These are phyloP conservation scores for Gastrodia elata DNA, from an alignment of 106 monocot species.

Conservation along the genomic window DNA sequence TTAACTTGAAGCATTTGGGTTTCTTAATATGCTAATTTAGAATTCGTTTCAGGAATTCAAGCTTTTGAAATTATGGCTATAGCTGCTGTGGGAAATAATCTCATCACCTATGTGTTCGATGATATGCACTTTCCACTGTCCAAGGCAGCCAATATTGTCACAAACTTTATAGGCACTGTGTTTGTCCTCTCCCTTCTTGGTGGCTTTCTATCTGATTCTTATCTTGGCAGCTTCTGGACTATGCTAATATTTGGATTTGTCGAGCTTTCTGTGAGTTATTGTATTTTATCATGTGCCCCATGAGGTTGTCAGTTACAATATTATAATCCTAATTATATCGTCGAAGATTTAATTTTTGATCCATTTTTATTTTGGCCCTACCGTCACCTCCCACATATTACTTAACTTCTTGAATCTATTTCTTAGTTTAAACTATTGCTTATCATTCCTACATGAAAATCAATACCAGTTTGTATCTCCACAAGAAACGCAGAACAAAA, in stretches of 20 bases:
- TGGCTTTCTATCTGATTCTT: conserved; percentile 94
- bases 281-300: too few relatives aligned
- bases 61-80: conserved; percentile 97
- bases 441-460: neutral
- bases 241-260: conserved; percentile 90
- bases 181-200: conserved; percentile 86
- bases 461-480: too few relatives aligned
- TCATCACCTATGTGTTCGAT: conserved; percentile 93
- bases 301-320: too few relatives aligned
- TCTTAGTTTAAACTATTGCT: neutral
- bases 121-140: conserved; percentile 88
- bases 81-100: conserved; percentile 92
- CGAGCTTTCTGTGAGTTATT: conserved; percentile 68
- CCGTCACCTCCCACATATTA: neutral
- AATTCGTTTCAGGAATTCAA: conserved; percentile 50
- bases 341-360: too few relatives aligned
- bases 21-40: neutral
- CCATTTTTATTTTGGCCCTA: neutral
- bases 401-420: neutral
- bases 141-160: conserved; percentile 84
- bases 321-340: too few relatives aligned
- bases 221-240: conserved; percentile 92
- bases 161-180: conserved; percentile 88
- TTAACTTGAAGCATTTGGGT: neutral
- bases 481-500: too few relatives aligned